Base-by-base conservation (phyloP, 2,329 filamentous ascomycete species). In the Setomelanomma holmii region DNA sequence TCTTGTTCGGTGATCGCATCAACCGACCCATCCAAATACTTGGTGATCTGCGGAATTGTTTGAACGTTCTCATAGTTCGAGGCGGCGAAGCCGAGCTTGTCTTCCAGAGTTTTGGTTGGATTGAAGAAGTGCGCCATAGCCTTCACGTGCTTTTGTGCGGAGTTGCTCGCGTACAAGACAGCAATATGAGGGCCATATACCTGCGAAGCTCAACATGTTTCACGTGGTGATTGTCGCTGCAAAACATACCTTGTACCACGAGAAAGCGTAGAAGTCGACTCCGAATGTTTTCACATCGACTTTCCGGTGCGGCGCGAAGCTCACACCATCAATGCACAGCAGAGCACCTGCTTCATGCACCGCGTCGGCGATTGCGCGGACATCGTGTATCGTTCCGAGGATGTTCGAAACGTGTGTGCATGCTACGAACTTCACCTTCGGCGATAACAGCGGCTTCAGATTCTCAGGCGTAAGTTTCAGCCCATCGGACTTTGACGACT, bases 151-250 rank as follows among this genome's bases (percentile, higher is more conserved):
- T 80, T 65, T 53, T 88, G 85, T 0, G 84, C 86, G 0, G 72
- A 65, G 4, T 78, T 77, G 20, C 84, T 84, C 4, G 83, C 88
- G 66, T 91, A 93, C 1, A 93, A 76, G 57, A 88, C 83, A 0
- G 89, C 82, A 1, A 92, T 80, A 61, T 93, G 90, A 1, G 90
- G 89, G 0, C 89, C 90, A 66, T 89, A 93, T 1, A 92, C 84
- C 76, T 79, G 21, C 14, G 5, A 1, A 12, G 14, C 5, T 59
- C 16, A 41, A 12, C 36, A 12, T 8, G 17, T 17, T 20, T n/a
- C 12, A 34, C 1, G 14, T 7, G 20, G 4, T 20, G 7, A 34
- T 17, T 17, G 5, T 10, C 2, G 27, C 16, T n/a, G n/a, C n/a
- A 17, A 11, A 6, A 22, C 54, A 4, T 61, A 79, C 78, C 71